These are phyloP conservation scores for Chaetomium sp. DNA, from an alignment of 2,329 filamentous ascomycete species.

Conservation along the genomic window DNA sequence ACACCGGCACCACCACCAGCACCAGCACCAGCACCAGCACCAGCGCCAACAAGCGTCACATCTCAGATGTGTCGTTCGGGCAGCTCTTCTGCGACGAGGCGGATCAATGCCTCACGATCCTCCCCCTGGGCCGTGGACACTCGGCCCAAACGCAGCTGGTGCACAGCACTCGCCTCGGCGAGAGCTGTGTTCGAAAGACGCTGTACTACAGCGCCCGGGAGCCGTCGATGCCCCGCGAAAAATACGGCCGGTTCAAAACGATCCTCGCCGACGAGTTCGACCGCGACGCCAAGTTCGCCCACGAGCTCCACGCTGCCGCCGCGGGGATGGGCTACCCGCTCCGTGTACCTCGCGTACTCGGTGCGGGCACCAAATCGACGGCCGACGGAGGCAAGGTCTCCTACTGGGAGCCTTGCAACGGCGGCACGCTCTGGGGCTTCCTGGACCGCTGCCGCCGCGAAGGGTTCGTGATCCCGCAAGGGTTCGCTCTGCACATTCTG, in stretches of 20 bases:
- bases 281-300: background rate
- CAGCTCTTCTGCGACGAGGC: conserved; percentile 7
- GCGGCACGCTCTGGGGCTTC: conserved; percentile 7
- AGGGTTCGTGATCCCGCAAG: background rate
- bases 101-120: conserved; percentile 3
- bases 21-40: background rate
- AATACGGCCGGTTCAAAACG: background rate
- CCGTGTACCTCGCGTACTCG: background rate
- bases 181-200: background rate
- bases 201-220: background rate
- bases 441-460: background rate
- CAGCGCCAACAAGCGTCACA: background rate
- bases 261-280: background rate
- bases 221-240: background rate
- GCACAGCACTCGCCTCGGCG: background rate
- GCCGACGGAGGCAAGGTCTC: conserved; percentile 1
- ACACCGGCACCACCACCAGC: too few relatives aligned
- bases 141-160: conserved; percentile 4
- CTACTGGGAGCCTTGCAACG: conserved; percentile 13
- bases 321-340: background rate
- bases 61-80: background rate
- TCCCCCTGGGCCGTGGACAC: background rate
- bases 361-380: background rate
- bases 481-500: conserved; percentile 3
- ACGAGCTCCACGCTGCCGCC: background rate